Evolutionary conservation across 2,329 filamentous ascomycete species (phyloP).

Genomic region (Talaromyces funiculosus): DNA sequence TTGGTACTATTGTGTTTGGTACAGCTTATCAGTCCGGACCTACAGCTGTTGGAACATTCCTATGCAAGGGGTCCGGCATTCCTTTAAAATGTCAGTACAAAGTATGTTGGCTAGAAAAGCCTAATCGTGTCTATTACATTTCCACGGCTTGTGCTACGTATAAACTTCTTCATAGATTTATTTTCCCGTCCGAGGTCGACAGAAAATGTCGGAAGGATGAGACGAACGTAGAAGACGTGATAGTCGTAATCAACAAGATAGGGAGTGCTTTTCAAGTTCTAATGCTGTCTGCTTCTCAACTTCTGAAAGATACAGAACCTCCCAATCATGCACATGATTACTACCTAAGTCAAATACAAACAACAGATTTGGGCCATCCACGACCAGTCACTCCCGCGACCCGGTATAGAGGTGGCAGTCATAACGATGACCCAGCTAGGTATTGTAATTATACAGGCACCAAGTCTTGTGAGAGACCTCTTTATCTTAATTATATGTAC

Average conservation of each 20-base stretch:
- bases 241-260: not conserved
- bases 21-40: not conserved
- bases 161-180: not conserved
- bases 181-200: not conserved
- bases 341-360: too few relatives aligned
- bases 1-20: not conserved
- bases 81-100: not conserved
- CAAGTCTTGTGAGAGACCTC: too few relatives aligned
- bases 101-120: not conserved
- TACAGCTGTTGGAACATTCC: not conserved
- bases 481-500: too few relatives aligned
- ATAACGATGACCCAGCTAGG: too few relatives aligned
- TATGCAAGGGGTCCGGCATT: conserved; percentile 1
- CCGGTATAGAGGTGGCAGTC: too few relatives aligned
- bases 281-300: not conserved
- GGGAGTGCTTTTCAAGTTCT: not conserved
- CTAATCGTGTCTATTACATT: too few relatives aligned
- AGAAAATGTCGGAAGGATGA: not conserved
- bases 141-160: too few relatives aligned
- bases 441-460: too few relatives aligned
- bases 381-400: too few relatives aligned
- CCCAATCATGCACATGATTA: not conserved
- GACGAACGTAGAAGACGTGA: not conserved
- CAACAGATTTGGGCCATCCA: too few relatives aligned
- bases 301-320: too few relatives aligned